A percentile compares a stretch with the other conserved stretches of the same genome.
These are phyloP conservation scores for Nyctanthes arbortristis DNA, from an alignment of 257 asterid genomes.

Conservation along the genomic window DNA sequence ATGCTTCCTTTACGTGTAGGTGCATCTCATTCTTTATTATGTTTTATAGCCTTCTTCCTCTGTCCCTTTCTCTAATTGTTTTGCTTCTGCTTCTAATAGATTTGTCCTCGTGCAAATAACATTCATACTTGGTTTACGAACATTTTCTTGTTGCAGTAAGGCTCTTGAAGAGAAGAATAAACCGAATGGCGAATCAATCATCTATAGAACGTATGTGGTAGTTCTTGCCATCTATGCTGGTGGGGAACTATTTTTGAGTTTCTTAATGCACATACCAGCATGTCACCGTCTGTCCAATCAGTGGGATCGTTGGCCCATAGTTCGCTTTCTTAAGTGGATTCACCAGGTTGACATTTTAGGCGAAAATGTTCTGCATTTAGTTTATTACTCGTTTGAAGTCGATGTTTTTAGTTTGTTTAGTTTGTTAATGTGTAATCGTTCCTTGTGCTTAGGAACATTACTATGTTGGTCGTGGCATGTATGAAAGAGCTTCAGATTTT, in stretches of 20 bases:
- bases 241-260: slow-evolving; percentile 59
- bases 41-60: neutral
- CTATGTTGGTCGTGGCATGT: slow-evolving; percentile 98
- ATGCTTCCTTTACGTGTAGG: slow-evolving; percentile 94
- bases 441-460: slow-evolving; percentile 72
- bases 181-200: slow-evolving; percentile 41
- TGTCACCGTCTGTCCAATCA: slow-evolving; percentile 72
- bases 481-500: slow-evolving; percentile 86
- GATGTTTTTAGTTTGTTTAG: neutral
- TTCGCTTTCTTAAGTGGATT: slow-evolving; percentile 94
- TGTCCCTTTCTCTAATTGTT: neutral
- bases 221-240: slow-evolving; percentile 72
- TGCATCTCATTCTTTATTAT: slow-evolving; percentile 23
- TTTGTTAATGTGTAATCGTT: slow-evolving; percentile 19
- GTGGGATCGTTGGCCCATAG: slow-evolving; percentile 60
- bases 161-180: slow-evolving; percentile 54
- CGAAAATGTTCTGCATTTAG: slow-evolving; percentile 20
- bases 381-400: slow-evolving; percentile 7
- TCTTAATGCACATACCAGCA: slow-evolving; percentile 80
- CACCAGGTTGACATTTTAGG: slow-evolving; percentile 70
- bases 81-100: slow-evolving; percentile 10
- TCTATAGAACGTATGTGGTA: slow-evolving; percentile 61
- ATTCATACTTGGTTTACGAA: slow-evolving; percentile 13
- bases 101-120: slow-evolving; percentile 16
- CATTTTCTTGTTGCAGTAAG: slow-evolving; percentile 57